Conservation (phyloP, 371 early-diverging fungal genomes). For the Mortierella polycephala region DNA sequence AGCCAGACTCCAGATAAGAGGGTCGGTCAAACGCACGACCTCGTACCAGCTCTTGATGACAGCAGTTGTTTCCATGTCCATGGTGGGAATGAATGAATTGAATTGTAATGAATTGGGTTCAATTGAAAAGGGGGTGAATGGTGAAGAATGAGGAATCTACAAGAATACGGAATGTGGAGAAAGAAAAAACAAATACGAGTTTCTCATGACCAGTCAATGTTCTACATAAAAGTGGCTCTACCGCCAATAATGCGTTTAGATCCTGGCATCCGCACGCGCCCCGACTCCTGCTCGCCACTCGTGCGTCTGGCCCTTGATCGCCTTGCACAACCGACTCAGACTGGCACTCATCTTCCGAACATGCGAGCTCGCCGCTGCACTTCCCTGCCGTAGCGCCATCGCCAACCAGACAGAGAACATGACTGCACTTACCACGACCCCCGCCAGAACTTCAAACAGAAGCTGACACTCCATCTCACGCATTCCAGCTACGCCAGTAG, state of each 20-base stretch:
- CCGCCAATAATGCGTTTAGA: constrained; percentile 10
- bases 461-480: constrained; percentile 45
- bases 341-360: constrained; percentile 8
- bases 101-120: neutral
- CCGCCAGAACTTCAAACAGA: constrained; percentile 36
- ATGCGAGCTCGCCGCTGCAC: constrained; percentile 2
- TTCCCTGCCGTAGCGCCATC: constrained; percentile 26
- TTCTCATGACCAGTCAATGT: constrained; percentile 1
- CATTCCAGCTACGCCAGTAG: constrained; percentile 21
- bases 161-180: neutral
- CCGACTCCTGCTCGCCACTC: constrained; percentile 3
- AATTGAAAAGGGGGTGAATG: neutral
- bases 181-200: neutral
- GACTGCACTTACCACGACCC: constrained; percentile 21
- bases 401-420: constrained; percentile 35
- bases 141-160: constrained; percentile 1
- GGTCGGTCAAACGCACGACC: constrained; percentile 41
- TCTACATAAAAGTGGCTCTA: constrained; percentile 10
- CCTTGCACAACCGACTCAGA: constrained; percentile 13
- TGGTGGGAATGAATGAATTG: neutral
- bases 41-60: constrained; percentile 49
- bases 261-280: constrained; percentile 13
- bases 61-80: constrained; percentile 36
- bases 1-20: constrained; percentile 50
- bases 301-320: constrained; percentile 4